Evolutionary conservation across 2,329 filamentous ascomycete genomes (phyloP).

Genomic region (Passalora sequoiae): DNA sequence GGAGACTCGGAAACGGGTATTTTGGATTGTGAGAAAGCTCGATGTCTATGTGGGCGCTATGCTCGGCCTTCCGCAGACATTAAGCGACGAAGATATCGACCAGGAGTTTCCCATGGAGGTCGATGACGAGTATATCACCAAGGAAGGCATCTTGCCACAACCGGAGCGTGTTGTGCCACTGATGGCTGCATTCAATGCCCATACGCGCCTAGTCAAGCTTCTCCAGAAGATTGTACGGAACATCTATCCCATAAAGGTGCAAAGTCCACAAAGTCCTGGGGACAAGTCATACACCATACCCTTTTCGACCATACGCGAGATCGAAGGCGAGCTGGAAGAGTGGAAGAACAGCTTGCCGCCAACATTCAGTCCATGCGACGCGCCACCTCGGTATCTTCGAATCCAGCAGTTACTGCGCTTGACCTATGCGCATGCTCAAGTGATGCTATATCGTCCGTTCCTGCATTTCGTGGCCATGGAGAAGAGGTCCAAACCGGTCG

Average conservation of each 20-base stretch:
- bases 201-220: constrained; percentile 54
- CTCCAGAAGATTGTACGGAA: constrained; percentile 59
- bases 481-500: constrained; percentile 50
- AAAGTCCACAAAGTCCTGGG: constrained; percentile 36
- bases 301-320: constrained; percentile 59
- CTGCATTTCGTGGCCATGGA: constrained; percentile 71
- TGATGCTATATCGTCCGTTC: constrained; percentile 77
- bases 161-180: constrained; percentile 52
- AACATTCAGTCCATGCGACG: constrained; percentile 74
- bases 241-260: constrained; percentile 58
- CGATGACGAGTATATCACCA: constrained; percentile 56
- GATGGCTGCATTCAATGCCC: constrained; percentile 57
- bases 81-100: constrained; percentile 58
- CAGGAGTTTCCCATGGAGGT: constrained; percentile 86
- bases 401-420: constrained; percentile 71
- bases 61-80: constrained; percentile 45
- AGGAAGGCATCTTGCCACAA: constrained; percentile 48
- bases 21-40: constrained; percentile 49
- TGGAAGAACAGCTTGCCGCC: constrained; percentile 66
- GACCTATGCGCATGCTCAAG: constrained; percentile 76
- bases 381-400: constrained; percentile 60
- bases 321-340: constrained; percentile 57
- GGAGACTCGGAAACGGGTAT: constrained; percentile 48
- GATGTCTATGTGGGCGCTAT: constrained; percentile 50
- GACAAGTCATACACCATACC: constrained; percentile 57